Percentiles rank a stretch among this genome's conserved stretches.
phyloP scores from a whole-genome alignment of 371 early-diverging fungal species.

The Syncephalastrum contaminatum region DNA sequence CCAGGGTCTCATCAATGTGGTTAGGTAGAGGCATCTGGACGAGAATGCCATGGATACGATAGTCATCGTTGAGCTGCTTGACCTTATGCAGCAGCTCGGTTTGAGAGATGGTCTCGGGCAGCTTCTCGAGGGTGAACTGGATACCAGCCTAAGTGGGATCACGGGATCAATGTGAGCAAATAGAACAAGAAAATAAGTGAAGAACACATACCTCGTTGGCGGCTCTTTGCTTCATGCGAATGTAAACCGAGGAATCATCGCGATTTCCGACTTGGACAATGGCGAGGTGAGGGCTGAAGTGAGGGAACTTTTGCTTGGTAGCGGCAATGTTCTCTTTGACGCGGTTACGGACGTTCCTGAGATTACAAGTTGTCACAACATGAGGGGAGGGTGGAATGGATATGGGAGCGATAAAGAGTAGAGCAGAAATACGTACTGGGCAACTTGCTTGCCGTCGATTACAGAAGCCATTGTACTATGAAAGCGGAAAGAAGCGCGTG shows the following conservation, averaged over 20 bases:
- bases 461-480: constrained; percentile 6
- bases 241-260: constrained; percentile 88
- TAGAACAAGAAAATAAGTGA: too few relatives aligned
- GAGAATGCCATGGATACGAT: constrained; percentile 84
- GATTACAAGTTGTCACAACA: too few relatives aligned
- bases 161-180: too few relatives aligned
- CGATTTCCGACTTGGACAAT: constrained; percentile 89
- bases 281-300: constrained; percentile 77
- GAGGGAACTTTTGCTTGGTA: constrained; percentile 55
- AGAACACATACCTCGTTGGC: constrained; percentile 67
- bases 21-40: constrained; percentile 91
- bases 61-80: constrained; percentile 70
- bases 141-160: constrained; percentile 56
- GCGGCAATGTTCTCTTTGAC: constrained; percentile 63
- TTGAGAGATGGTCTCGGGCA: constrained; percentile 47
- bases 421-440: constrained; percentile 41
- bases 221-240: constrained; percentile 86
- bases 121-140: constrained; percentile 47
- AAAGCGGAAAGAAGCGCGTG: too few relatives aligned
- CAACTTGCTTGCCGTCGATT: constrained; percentile 71
- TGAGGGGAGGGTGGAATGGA: too few relatives aligned
- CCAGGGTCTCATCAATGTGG: constrained; percentile 68
- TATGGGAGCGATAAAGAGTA: too few relatives aligned
- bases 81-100: constrained; percentile 53
- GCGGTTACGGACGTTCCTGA: constrained; percentile 52